phyloP scores from a whole-genome alignment of 179 eudicot species.

The Silene vulgaris region DNA sequence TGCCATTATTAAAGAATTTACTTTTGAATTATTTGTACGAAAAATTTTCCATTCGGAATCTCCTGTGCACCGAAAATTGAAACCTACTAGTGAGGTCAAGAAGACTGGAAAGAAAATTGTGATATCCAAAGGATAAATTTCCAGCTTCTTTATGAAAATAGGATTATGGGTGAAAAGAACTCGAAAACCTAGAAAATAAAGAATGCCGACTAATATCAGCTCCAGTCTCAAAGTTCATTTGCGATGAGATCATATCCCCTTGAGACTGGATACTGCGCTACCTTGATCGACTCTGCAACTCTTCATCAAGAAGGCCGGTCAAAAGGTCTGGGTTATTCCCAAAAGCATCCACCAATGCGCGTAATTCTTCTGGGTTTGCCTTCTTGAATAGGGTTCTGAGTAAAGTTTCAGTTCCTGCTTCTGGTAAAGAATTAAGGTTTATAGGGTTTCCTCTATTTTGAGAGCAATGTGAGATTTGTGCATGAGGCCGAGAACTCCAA shows the following conservation, averaged over 20 bases:
- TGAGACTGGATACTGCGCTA: conserved; percentile 34
- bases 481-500: conserved; percentile 68
- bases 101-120: conserved; percentile 30
- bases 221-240: conserved; percentile 29
- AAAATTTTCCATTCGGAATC: conserved; percentile 12
- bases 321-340: conserved; percentile 25
- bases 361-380: conserved; percentile 69
- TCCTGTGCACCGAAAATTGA: conserved; percentile 27
- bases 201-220: conserved; percentile 23
- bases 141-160: conserved; percentile 28
- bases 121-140: conserved; percentile 23
- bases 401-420: conserved; percentile 37
- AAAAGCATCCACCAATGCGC: conserved; percentile 40
- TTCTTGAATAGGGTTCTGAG: conserved; percentile 63
- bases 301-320: conserved; percentile 46
- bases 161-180: neutral
- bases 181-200: conserved; percentile 13
- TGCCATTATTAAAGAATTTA: neutral
- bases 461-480: conserved; percentile 48
- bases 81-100: conserved; percentile 21
- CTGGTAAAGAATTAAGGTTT: conserved; percentile 18
- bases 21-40: conserved; percentile 8
- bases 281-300: conserved; percentile 46
- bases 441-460: conserved; percentile 27
- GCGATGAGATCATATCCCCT: conserved; percentile 19